These are phyloP conservation scores for Chlorella variabilis DNA, from an alignment of 163 green algal species.

Conservation along the genomic window DNA sequence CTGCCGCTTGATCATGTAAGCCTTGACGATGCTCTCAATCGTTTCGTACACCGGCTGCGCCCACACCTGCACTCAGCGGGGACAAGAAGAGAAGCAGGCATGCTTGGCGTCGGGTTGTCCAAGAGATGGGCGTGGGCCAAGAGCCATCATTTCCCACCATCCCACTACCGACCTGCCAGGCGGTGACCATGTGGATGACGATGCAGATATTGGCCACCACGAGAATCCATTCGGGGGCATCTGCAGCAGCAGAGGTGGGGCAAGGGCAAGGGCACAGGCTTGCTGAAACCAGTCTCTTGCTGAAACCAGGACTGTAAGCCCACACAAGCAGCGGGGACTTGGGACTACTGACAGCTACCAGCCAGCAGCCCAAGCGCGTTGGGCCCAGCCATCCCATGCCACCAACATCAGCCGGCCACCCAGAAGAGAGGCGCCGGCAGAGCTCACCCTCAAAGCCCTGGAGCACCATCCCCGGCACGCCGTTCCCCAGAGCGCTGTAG, in stretches of 20 bases:
- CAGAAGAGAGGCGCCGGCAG: neutral
- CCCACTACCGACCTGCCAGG: neutral
- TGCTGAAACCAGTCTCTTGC: too few species aligned
- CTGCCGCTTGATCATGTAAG: conserved; percentile 1
- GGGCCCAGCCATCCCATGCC: too few species aligned
- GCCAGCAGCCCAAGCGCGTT: too few species aligned
- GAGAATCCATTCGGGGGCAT: conserved; percentile 44
- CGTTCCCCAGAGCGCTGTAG: conserved; percentile 24
- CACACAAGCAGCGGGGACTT: too few species aligned
- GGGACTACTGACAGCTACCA: too few species aligned
- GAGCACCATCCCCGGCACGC: conserved; percentile 24
- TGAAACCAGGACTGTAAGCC: too few species aligned
- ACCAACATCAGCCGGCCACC: too few species aligned
- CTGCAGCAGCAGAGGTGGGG: conserved; percentile 8
- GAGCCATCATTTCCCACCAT: too few species aligned
- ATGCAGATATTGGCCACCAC: conserved; percentile 46
- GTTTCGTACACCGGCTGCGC: conserved; percentile 39
- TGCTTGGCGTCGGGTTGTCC: too few species aligned
- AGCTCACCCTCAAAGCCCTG: conserved; percentile 7
- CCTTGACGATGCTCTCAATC: conserved; percentile 42
- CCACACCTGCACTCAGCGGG: conserved; percentile 21
- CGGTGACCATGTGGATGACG: conserved; percentile 52
- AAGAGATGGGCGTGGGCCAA: too few species aligned
- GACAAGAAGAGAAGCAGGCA: too few species aligned
- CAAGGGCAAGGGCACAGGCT: too few species aligned